Evolutionary conservation across 2,329 filamentous ascomycete genomes (phyloP), one percentile per base, ranked within the genome.

Genomic region (Microdochium paspali): DNA sequence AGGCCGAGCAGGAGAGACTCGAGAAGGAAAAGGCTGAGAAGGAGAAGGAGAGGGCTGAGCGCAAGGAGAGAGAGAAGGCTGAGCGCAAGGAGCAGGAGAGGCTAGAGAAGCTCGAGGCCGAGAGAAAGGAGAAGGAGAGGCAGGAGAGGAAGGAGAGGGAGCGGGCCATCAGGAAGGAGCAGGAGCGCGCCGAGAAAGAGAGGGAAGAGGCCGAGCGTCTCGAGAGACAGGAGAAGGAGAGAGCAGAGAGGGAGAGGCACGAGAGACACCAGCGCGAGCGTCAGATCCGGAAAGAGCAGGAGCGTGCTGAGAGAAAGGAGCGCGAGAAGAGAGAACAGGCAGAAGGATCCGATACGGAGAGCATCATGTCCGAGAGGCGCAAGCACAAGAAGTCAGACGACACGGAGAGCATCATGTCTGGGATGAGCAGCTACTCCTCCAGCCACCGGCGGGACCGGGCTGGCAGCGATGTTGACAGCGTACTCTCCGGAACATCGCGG

Each of bases 161-260:
- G 35, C 35, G 35, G 35, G 35, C 35, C 23, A 15, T 40, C 35
- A 20, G 18, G 18, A 40, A 40, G 18, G 35, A 40, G 18, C 35
- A 76, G 60, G 74, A 77, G 49, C 62, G 62, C 44, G 63, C 59
- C 2, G 73, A 74, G 44, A 68, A 65, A 49, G 70, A 76, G 28
- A 40, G 12, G 18, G 35, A 40, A 20, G 35, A 40, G 18, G n/a
- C 20, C 20, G 35, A 40, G 35, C 35, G 35, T 20, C 12, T 40
- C 5, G 35, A 40, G 35, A 40, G 35, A 18, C 35, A 40, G 18
- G 35, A 40, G 35, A 40, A 21, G 35, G 35, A 40, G 18, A 20
- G 35, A 20, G 35, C 35, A 3, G 35, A 15, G 12, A n/a, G 15
- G 3, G 35, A 40, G 35, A 40, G 35, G 18, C 35, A 40, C 4